phyloP scores from a whole-genome alignment of 805 yeast genomes.

The Saccharomycopsis babjevae region DNA sequence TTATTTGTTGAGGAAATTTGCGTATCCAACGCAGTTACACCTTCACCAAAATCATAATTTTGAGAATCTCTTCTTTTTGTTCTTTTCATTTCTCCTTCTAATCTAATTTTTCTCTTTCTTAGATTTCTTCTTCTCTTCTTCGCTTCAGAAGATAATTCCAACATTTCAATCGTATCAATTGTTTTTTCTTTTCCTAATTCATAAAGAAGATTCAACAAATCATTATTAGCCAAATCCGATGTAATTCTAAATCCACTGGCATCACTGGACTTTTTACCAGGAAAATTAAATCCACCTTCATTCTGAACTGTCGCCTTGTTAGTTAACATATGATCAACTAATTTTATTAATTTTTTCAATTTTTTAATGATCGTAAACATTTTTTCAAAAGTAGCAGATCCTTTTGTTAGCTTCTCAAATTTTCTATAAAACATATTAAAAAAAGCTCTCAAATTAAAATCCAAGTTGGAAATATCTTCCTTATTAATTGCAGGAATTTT shows the following conservation, averaged over 20 bases:
- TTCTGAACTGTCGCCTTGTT: conserved; percentile 5
- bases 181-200: conserved; percentile 44
- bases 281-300: conserved; percentile 12
- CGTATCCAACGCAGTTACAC: background rate
- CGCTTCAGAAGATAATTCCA: conserved; percentile 12
- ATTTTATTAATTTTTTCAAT: conserved; percentile 16
- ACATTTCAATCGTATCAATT: conserved; percentile 23
- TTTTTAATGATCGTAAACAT: conserved; percentile 19
- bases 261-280: background rate
- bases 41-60: too few species aligned
- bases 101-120: background rate
- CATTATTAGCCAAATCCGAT: conserved; percentile 46
- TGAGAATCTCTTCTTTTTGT: background rate
- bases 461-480: conserved; percentile 15
- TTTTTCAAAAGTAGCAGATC: conserved; percentile 14
- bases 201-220: conserved; percentile 42
- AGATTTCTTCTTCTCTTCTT: conserved; percentile 3
- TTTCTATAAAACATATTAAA: conserved; percentile 16
- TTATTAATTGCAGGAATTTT: conserved; percentile 25
- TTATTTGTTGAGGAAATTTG: background rate
- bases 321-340: conserved; percentile 13
- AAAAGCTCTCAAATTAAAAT: conserved; percentile 16
- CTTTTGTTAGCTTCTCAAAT: conserved; percentile 12
- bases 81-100: background rate
- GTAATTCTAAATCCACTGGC: conserved; percentile 20